Percentiles rank a stretch among this genome's conserved stretches.
Evolutionary conservation across 345 rosid species (phyloP).

Genomic region (Eucalyptus tenuipes): DNA sequence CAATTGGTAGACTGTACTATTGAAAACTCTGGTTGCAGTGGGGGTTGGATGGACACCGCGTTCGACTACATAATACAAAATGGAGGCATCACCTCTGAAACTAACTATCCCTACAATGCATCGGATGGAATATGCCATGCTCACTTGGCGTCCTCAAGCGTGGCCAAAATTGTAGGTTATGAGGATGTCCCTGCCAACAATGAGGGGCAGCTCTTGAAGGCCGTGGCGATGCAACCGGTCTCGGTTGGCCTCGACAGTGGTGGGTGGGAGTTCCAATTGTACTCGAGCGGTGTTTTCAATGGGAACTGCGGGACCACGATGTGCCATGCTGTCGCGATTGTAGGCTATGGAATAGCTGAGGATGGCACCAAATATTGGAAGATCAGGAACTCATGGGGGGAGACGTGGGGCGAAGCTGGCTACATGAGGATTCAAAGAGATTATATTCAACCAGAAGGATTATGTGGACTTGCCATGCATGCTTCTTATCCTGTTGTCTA

Average conservation of each 20-base stretch:
- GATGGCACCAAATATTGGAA: slow-evolving; percentile 45
- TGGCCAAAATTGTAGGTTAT: slow-evolving; percentile 20
- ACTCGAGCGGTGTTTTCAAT: slow-evolving; percentile 27
- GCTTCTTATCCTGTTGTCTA: neutral
- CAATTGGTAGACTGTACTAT: slow-evolving; percentile 39
- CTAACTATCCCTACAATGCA: slow-evolving; percentile 25
- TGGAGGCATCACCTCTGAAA: slow-evolving; percentile 30
- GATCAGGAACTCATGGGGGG: slow-evolving; percentile 59
- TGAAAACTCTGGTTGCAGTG: slow-evolving; percentile 19
- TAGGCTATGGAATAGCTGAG: slow-evolving; percentile 32
- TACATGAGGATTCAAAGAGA: slow-evolving; percentile 40
- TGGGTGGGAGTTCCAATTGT: slow-evolving; percentile 13
- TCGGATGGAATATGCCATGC: slow-evolving; percentile 17
- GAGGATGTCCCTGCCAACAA: slow-evolving; percentile 23
- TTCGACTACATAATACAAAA: slow-evolving; percentile 22
- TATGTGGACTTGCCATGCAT: slow-evolving; percentile 23
- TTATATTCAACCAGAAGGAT: slow-evolving; percentile 22
- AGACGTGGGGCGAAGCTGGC: slow-evolving; percentile 44
- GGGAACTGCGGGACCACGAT: slow-evolving; percentile 18
- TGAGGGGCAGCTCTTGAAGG: slow-evolving; percentile 37
- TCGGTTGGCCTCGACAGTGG: slow-evolving; percentile 19
- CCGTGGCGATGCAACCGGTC: slow-evolving; percentile 46
- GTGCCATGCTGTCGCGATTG: slow-evolving; percentile 30
- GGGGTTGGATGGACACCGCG: slow-evolving; percentile 28
- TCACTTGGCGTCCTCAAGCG: neutral